Evolutionary conservation across 805 yeast species (phyloP), one percentile per base, ranked within the genome.

Genomic region (Lipomyces oligophaga): DNA sequence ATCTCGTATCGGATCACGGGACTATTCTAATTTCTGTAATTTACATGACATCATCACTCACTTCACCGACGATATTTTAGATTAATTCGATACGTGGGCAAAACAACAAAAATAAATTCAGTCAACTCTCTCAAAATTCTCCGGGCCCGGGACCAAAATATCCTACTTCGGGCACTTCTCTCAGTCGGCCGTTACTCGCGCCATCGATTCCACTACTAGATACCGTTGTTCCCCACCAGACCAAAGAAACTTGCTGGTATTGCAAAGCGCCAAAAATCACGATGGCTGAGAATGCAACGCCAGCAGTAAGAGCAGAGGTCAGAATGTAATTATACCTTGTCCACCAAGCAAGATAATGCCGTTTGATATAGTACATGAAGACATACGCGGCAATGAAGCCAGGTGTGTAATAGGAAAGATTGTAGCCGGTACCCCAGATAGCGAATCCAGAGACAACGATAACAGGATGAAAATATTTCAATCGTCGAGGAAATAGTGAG

Each of bases 251-350:
- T 4, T 62, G 49, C 27, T 71, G 67, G 57, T 67, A 73, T 47
- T 64, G 65, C n/a, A 69, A 67, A 3, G 69, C 61, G 58, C 79
- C 68, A 58, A 80, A 80, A 13, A 82, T 74, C 22, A 79, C 45
- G 43, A 82, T 66, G 1, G 83, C 76, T 28, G 81, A 72, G 53
- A 79, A 71, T 0, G 85, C 85, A 15, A 80, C 72, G 1, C 85
- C 85, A 4, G 81, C 75, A 32, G 81, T 81, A 13, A 83, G 65
- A 1, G 79, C 88, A 19, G 84, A 79, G 20, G 84, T 74, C 41
- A 83, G 66, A 3, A 80, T 74, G 61, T 79, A 81, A 62, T 81
- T 81, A 63, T 82, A 82, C 64, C 81, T 81, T 28, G 81, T 79
- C 88, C 88, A 83, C 88, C 88, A 83, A 38, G 70, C 67, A 40